Conservation (phyloP, 2,329 filamentous ascomycete genomes). For the Alternaria tenuissima region DNA sequence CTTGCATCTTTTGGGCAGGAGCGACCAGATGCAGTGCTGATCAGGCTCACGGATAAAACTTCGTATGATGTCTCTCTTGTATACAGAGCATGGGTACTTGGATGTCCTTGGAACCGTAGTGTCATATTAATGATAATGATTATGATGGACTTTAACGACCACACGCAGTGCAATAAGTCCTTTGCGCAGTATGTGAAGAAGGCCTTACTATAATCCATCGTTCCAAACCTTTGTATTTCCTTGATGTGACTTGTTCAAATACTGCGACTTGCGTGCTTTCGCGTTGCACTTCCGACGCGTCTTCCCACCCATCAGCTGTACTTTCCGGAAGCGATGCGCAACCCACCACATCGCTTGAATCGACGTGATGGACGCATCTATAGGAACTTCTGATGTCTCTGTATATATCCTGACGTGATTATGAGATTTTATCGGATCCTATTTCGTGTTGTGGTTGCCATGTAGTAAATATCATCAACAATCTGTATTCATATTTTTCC, state of each 20-base stretch:
- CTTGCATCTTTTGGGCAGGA: not conserved
- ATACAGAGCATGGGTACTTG: no score
- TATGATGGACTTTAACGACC: not conserved
- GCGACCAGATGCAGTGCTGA: no score
- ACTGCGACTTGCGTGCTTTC: not conserved
- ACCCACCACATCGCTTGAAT: not conserved
- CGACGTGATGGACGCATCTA: not conserved
- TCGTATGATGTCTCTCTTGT: not conserved
- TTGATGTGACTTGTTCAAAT: not conserved
- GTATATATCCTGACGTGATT: fast-evolving
- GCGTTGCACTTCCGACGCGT: not conserved
- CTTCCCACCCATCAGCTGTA: not conserved
- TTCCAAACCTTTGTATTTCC: not conserved
- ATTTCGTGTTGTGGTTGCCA: not conserved
- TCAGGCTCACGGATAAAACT: no score
- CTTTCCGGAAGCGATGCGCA: not conserved
- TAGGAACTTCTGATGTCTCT: fast-evolving
- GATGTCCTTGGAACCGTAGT: not conserved
- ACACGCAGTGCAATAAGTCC: no score
- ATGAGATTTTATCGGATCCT: fast-evolving
- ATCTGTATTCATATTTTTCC: not conserved
- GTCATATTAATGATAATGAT: not conserved
- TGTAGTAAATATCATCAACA: fast-evolving
- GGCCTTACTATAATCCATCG: not conserved
- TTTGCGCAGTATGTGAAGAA: not conserved